phyloP scores from a whole-genome alignment of 1,284 basidiomycete genomes.

The Fomitopsis palustris region DNA sequence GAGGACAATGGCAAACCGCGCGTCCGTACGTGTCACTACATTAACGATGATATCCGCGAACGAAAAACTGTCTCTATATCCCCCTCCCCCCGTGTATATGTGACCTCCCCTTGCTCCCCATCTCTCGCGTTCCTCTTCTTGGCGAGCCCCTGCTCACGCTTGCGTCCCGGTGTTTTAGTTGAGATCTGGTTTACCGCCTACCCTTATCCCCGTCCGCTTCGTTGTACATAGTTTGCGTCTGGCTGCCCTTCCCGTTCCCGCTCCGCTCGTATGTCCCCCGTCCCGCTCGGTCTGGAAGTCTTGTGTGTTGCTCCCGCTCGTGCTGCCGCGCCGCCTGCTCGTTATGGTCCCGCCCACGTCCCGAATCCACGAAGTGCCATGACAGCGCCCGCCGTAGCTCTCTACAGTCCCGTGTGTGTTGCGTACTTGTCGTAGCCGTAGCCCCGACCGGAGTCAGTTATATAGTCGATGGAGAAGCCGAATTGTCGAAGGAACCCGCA shows the following conservation, averaged over 20 bases:
- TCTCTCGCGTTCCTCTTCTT: background rate
- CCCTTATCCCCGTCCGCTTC: background rate
- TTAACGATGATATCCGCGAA: constrained; percentile 1
- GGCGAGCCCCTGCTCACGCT: background rate
- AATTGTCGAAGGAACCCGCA: background rate
- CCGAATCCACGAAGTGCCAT: constrained; percentile 1
- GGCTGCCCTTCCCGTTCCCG: background rate
- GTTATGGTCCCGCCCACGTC: background rate
- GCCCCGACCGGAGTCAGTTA: background rate
- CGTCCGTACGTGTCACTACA: background rate
- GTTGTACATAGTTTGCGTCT: background rate
- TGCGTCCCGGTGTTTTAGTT: background rate
- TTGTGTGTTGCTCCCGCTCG: background rate
- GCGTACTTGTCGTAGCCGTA: background rate
- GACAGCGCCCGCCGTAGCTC: background rate
- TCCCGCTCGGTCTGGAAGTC: background rate
- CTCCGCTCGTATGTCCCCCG: background rate
- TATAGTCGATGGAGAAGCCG: background rate
- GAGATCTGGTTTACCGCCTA: constrained; percentile 1
- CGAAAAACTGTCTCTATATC: background rate
- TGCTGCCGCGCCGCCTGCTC: background rate
- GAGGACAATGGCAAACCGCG: constrained; percentile 4
- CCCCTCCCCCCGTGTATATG: background rate
- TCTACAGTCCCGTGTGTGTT: background rate
- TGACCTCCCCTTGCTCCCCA: background rate